These are phyloP conservation scores for Fusarium nisikadoi DNA, from an alignment of 2,329 filamentous ascomycete species.

Conservation along the genomic window DNA sequence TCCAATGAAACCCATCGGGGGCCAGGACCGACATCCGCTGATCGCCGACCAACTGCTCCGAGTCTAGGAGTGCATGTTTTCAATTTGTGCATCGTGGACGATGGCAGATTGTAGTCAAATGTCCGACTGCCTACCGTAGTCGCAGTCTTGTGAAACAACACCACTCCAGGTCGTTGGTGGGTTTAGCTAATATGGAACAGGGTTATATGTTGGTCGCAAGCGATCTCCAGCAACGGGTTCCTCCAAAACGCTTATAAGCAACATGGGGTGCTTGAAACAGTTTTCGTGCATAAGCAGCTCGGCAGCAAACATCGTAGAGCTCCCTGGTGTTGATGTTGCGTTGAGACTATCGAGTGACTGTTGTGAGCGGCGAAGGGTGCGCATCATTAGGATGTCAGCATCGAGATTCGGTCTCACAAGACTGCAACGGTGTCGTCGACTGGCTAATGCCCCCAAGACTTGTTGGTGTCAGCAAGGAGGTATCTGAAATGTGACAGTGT, in stretches of 20 bases:
- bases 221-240: conserved; percentile 15
- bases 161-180: conserved; percentile 18
- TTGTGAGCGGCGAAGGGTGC: neutral
- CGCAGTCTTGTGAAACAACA: conserved; percentile 21
- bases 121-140: neutral
- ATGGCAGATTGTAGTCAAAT: neutral
- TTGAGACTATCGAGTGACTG: conserved; percentile 8
- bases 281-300: conserved; percentile 2
- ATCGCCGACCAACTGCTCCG: neutral
- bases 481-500: conserved; percentile 33
- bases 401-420: neutral
- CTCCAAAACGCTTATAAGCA: conserved; percentile 39
- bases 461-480: conserved; percentile 27
- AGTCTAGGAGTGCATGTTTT: neutral
- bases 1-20: neutral
- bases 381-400: neutral
- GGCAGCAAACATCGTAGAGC: neutral
- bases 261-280: conserved; percentile 26
- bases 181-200: conserved; percentile 29
- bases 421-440: neutral
- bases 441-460: neutral
- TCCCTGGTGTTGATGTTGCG: neutral
- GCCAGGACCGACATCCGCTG: conserved; percentile 6
- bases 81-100: conserved; percentile 2
- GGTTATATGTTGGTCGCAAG: conserved; percentile 31